Evolutionary conservation across 2,329 filamentous ascomycete genomes (phyloP), one percentile per base, ranked within the genome.

Genomic region (Curvularia hawaiiensis): DNA sequence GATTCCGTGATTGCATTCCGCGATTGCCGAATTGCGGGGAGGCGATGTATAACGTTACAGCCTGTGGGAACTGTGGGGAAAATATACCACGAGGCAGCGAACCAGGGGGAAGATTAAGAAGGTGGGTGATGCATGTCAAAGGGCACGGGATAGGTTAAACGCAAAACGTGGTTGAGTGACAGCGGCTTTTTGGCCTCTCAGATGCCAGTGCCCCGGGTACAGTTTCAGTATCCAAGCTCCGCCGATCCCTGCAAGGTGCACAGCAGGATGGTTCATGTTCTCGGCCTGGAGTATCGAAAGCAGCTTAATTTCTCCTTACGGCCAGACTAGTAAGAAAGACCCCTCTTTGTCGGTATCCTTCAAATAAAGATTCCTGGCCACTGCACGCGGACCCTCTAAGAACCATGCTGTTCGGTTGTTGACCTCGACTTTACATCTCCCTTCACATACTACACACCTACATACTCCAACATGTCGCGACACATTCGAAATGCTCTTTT

Each of bases 261-360:
- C 62, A 67, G 64, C 66, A 70, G 64, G 61, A 69, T 65, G 65
- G 65, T 70, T 61, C 59, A 60, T 66, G 65, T 66, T 68, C 69
- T 70, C 67, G 70, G 68, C 70, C 63, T 70, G 58, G 60, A 61
- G 60, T 64, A 69, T 66, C 62, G 61, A 69, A 68, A 69, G 50
- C 64, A 63, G 58, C 69, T 71, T 70, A 72, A 73, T 73, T 67
- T 69, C 67, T 73, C 71, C 67, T 71, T 74, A 64, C 61, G 63
- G 67, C 66, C 71, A 68, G 60, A 60, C 64, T 67, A 31, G 30
- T 12, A 68, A 73, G 69, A 69, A 66, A 57, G 63, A 72, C 69
- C 70, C 71, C 65, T 70, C 69, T 56, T 68, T 63, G 60, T 60
- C 60, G 63, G 64, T 63, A 68, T 64, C 62, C 62, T 71, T 74